phyloP scores from a whole-genome alignment of 2,329 filamentous ascomycete species.

The Scorias spongiosa region DNA sequence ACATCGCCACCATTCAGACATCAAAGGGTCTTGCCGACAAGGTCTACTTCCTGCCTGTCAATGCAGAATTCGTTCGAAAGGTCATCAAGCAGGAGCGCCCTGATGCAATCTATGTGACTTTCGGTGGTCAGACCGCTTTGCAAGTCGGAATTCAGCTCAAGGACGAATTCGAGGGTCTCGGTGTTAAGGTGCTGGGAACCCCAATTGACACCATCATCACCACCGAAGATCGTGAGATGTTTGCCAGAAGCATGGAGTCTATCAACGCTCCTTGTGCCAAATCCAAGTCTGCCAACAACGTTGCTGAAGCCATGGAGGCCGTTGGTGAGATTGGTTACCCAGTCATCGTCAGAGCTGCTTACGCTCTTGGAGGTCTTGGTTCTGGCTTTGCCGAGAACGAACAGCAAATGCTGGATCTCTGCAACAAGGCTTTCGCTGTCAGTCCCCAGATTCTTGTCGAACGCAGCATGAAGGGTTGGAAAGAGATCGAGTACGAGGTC shows the following conservation, averaged over 20 bases:
- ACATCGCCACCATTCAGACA: slow-evolving; percentile 97
- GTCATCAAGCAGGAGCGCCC: slow-evolving; percentile 90
- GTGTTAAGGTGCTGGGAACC: slow-evolving; percentile 87
- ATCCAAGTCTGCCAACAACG: slow-evolving; percentile 77
- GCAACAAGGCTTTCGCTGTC: slow-evolving; percentile 85
- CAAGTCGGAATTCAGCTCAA: slow-evolving; percentile 94
- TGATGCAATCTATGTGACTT: slow-evolving; percentile 94
- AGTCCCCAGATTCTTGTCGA: slow-evolving; percentile 95
- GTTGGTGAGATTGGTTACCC: slow-evolving; percentile 90
- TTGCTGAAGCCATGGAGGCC: slow-evolving; percentile 76
- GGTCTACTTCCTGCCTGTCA: slow-evolving; percentile 96
- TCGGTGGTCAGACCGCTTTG: slow-evolving; percentile 94
- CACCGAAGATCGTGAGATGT: slow-evolving; percentile 93
- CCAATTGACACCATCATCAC: slow-evolving; percentile 97
- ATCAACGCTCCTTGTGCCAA: slow-evolving; percentile 97
- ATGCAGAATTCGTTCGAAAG: slow-evolving; percentile 91
- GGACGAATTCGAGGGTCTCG: slow-evolving; percentile 85
- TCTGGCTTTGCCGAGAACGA: slow-evolving; percentile 92
- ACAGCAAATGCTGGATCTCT: slow-evolving; percentile 67
- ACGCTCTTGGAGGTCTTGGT: slow-evolving; percentile 85
- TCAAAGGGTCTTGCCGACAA: slow-evolving; percentile 96
- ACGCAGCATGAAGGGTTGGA: slow-evolving; percentile 99
- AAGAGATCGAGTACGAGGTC: slow-evolving; percentile 98
- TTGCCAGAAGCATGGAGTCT: slow-evolving; percentile 94
- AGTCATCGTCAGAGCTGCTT: slow-evolving; percentile 92